Conservation (phyloP, 129 eudicot genomes). For the Ambrosia artemisiifolia region DNA sequence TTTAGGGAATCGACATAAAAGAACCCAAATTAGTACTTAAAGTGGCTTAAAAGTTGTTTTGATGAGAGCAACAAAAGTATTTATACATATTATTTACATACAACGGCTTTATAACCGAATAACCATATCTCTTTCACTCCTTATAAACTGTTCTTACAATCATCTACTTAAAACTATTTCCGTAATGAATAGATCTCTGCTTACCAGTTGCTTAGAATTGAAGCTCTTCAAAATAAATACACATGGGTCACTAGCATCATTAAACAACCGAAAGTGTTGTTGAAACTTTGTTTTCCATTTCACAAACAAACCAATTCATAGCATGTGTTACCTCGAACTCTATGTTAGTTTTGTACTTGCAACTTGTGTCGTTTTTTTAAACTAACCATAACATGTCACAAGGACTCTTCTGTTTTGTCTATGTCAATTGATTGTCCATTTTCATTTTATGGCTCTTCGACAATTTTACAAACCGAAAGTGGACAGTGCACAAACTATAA, state of each 20-base stretch:
- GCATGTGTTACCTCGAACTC: neutral
- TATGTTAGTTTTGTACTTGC: neutral
- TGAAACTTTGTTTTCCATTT: neutral
- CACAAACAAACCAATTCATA: neutral
- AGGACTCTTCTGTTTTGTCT: neutral
- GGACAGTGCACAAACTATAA: neutral
- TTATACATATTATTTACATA: too few relatives aligned
- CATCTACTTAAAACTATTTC: too few relatives aligned
- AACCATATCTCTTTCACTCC: too few relatives aligned
- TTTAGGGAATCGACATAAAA: too few relatives aligned
- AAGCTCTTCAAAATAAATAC: neutral
- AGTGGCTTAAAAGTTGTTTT: too few relatives aligned
- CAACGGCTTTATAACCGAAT: too few relatives aligned
- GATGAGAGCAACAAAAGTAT: too few relatives aligned
- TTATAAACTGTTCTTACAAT: too few relatives aligned
- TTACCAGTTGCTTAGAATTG: too few relatives aligned
- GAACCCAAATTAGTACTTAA: too few relatives aligned
- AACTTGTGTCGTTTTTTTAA: neutral
- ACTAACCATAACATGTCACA: neutral
- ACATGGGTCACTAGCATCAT: neutral
- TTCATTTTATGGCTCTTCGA: neutral
- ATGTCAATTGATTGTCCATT: constrained; percentile 5
- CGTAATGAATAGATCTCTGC: too few relatives aligned
- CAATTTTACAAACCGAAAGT: neutral
- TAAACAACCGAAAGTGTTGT: neutral